phyloP scores from a whole-genome alignment of 2,329 filamentous ascomycete species.

The Fusarium sp. region DNA sequence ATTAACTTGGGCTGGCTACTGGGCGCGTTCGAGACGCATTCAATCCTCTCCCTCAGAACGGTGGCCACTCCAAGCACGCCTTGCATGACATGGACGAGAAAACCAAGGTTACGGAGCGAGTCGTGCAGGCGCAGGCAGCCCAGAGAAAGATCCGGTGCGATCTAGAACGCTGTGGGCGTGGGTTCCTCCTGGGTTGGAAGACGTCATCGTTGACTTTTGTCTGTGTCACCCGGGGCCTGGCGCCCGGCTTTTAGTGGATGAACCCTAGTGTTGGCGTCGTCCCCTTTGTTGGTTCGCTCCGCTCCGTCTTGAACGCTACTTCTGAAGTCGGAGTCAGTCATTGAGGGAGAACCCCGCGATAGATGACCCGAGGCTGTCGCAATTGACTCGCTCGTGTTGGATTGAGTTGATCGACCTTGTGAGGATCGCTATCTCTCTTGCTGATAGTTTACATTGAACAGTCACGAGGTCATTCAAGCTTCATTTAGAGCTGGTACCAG shows the following conservation, averaged over 20 bases:
- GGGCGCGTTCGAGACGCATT: neutral
- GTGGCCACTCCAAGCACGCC: constrained; percentile 5
- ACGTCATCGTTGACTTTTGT: constrained; percentile 27
- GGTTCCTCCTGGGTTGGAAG: constrained; percentile 5
- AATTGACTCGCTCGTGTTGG: constrained; percentile 16
- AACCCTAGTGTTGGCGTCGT: constrained; percentile 14
- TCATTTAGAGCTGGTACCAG: neutral
- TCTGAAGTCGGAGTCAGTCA: neutral
- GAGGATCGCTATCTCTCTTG: neutral
- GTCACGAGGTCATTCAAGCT: neutral
- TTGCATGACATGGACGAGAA: constrained; percentile 2
- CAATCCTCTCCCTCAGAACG: neutral
- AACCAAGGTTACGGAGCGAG: constrained; percentile 25
- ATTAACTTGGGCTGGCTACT: neutral
- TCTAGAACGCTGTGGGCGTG: constrained; percentile 28
- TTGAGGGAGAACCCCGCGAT: constrained; percentile 29
- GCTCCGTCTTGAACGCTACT: neutral
- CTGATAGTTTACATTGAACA: neutral
- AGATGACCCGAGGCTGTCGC: constrained; percentile 16
- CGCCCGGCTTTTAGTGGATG: constrained; percentile 21
- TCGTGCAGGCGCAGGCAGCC: constrained; percentile 12
- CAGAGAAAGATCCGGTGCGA: constrained; percentile 16
- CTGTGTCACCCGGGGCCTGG: constrained; percentile 17
- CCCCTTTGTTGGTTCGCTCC: constrained; percentile 19
- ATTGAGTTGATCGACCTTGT: neutral